These are phyloP conservation scores for Solanum corneliomulleri DNA, from an alignment of 257 asterid species.

Conservation along the genomic window DNA sequence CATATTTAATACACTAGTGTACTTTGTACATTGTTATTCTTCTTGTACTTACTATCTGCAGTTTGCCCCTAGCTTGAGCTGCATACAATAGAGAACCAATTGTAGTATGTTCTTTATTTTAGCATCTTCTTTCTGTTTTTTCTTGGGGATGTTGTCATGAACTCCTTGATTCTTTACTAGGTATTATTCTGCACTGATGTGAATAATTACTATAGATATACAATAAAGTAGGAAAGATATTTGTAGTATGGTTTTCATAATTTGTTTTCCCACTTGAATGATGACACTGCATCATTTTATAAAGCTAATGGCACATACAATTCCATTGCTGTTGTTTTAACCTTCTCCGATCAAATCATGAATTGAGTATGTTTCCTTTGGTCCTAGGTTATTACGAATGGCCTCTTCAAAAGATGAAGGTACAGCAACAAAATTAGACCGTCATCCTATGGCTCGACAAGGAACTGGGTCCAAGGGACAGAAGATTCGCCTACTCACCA, in stretches of 20 bases:
- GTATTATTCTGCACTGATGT: background rate
- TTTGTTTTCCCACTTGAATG: background rate
- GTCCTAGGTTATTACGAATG: background rate
- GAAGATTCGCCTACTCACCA: slow-evolving; percentile 24
- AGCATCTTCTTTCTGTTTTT: background rate
- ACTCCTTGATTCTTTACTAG: background rate
- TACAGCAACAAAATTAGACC: background rate
- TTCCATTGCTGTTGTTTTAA: background rate
- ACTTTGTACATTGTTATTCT: background rate
- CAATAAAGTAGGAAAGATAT: background rate
- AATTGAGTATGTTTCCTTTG: background rate
- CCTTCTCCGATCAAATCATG: background rate
- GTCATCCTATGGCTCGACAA: slow-evolving; percentile 39
- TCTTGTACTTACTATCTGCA: background rate
- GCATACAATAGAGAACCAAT: background rate
- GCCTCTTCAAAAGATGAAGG: background rate
- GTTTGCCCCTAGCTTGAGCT: background rate
- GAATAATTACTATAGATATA: background rate
- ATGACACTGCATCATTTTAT: background rate
- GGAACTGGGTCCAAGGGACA: slow-evolving; percentile 33
- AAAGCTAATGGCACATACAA: background rate
- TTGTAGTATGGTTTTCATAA: background rate
- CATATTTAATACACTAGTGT: background rate
- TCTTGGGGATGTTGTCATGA: background rate
- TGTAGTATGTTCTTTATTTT: background rate